These are phyloP conservation scores for Blepharisma stoltei DNA, from an alignment of 73 alveolate species.

Conservation along the genomic window DNA sequence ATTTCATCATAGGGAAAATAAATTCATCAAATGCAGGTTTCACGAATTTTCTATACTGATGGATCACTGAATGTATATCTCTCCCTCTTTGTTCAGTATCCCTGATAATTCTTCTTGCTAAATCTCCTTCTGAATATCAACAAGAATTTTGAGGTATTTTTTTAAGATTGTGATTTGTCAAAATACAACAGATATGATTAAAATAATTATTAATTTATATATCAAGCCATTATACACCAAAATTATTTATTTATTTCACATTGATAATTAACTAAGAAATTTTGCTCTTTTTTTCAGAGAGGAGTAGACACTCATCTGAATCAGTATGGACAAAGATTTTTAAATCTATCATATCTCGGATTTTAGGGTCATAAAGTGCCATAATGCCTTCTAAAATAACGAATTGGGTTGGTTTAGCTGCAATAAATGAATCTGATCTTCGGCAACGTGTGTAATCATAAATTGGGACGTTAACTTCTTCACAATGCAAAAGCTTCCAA, in stretches of 20 bases:
- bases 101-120: constrained; percentile 87
- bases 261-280: no score
- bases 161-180: no score
- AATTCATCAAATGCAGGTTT: constrained; percentile 92
- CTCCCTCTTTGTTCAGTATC: constrained; percentile 96
- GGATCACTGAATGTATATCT: constrained; percentile 75
- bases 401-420: constrained; percentile 65
- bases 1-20: constrained; percentile 89
- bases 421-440: constrained; percentile 33
- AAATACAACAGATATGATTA: no score
- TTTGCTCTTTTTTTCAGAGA: no score
- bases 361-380: constrained; percentile 79
- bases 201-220: no score
- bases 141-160: no score
- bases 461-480: constrained; percentile 72
- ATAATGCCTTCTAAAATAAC: constrained; percentile 96
- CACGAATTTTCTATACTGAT: constrained; percentile 88
- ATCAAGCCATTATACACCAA: no score
- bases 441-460: constrained; percentile 75
- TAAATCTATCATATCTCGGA: constrained; percentile 36
- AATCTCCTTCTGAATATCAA: no score
- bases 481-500: constrained; percentile 52
- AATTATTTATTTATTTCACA: no score
- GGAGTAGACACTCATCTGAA: constrained; percentile 89
- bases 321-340: constrained; percentile 23